Base-by-base conservation (phyloP, 371 early-diverging fungal genomes). In the Syncephalis plumigaleata region DNA sequence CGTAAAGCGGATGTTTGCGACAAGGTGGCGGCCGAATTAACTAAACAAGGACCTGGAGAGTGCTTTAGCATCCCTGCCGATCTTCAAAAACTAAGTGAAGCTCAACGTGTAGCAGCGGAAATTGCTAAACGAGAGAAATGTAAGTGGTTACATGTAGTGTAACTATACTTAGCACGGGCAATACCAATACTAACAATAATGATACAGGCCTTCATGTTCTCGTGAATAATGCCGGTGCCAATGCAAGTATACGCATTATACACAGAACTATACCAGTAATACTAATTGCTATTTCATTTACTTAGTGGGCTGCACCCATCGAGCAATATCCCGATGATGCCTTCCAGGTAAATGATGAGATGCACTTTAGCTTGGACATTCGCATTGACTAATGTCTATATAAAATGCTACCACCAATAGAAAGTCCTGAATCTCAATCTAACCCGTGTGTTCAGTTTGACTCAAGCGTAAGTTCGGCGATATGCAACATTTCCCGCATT, bases 361-460 rank as follows among this genome's bases (percentile, higher is more conserved):
- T 15, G 27, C 25, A 23, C 23, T 16, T 17, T 1, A 27, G 15
- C 8, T 20, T 49, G 0, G 21, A 36, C 16, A 40, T 17, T 37
- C n/a, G 17, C 13, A 45, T 25, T 47, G 46, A 45, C 38, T 44
- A 21, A 42, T 46, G 11, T 49, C 9, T 13, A n/a, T 2, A 21
- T 21, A 13, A 22, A 22, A 13, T 18, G 20, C 16, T 44, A 45
- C 18, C 20, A 46, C 17, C 3, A 42, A 26, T 61, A 73, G 55
- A 87, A 87, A 57, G 71, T 87, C 38, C 73, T 95, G 73, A 84
- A 81, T 42, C 66, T 95, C 42, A 93, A 94, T 57, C 68, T 91
- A 18, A 86, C 83, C 64, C 70, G 80, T 37, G 64, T 85, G 39
- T 94, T 91, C 50, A 78, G 75, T 9, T 67, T 92, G 51, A 87